Base-by-base conservation (phyloP, 2,329 filamentous ascomycete species). In the Ophiostoma sp. region DNA sequence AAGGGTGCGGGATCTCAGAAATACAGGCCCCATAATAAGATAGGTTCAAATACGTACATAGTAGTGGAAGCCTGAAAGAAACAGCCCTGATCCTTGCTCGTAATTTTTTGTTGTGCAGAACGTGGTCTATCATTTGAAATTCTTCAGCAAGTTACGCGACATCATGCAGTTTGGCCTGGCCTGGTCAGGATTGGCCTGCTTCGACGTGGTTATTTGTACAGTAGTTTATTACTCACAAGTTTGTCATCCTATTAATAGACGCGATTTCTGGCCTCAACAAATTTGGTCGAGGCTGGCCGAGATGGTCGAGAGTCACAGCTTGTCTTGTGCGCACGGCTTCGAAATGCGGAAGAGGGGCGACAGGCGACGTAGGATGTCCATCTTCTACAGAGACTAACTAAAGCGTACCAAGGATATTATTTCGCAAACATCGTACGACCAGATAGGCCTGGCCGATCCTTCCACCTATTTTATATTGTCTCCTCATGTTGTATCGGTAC, bases 261-360 rank as follows among this genome's bases (percentile, higher is more conserved):
- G 6, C 20, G 4, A 20, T 31, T 31, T 20, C 17, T 48, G 20
- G 36, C 36, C 44, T 20, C 44, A 48, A 48, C 44, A 48, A 48
- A 48, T 6, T n/a, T 8, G 20, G 44, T 48, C 44, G 39, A 48
- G 44, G 44, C 44, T 48, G 44, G 44, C 44, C 44, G 20, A 44
- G 41, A 13, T 44, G 41, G 41, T 44, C 41, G 15, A 44, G 41
- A 44, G 17, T 48, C 17, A 15, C 44, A 48, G 44, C 44, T 48
- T 48, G 52, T 57, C 52, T 57, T 10, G 52, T 57, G 17, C 52
- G 52, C 52, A 57, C 52, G 23, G 52, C 52, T 57, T 27, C 23
- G n/a, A 57, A 57, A 57, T 57, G 52, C 23, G 52, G 52, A 57
- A n/a, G 23, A 57, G 23, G 52, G 52, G 52, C 52, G 23, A 57